phyloP scores from a whole-genome alignment of 805 yeast genomes.

The Kuraishia floccosa region DNA sequence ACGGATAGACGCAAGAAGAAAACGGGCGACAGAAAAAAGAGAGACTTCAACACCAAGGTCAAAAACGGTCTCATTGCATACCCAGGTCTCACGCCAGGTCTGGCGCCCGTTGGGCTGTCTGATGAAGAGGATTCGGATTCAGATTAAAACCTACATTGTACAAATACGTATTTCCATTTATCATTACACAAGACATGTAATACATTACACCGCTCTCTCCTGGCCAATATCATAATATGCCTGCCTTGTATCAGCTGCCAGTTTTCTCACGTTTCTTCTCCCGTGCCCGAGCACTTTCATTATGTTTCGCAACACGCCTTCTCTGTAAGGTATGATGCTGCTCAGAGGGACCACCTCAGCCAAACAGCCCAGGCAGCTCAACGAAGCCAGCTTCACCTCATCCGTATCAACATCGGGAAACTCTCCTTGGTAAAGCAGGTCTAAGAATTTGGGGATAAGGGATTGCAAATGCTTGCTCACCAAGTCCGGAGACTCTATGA shows the following conservation, averaged over 20 bases:
- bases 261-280: conserved; percentile 62
- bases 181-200: too few relatives aligned
- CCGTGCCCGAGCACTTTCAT: conserved; percentile 56
- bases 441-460: conserved; percentile 43
- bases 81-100: conserved; percentile 74
- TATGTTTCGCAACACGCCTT: conserved; percentile 33
- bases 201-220: conserved; percentile 4
- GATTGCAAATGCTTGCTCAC: conserved; percentile 42
- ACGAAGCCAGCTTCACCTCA: conserved; percentile 46
- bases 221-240: conserved; percentile 44
- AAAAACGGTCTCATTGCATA: conserved; percentile 29
- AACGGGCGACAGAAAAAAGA: conserved; percentile 17
- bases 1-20: conserved; percentile 22
- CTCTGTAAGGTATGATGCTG: conserved; percentile 39
- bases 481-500: conserved; percentile 42
- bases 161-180: too few relatives aligned
- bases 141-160: too few relatives aligned
- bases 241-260: conserved; percentile 75
- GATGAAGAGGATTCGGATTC: conserved; percentile 27
- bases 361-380: conserved; percentile 45
- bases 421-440: too few relatives aligned
- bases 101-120: conserved; percentile 68
- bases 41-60: conserved; percentile 26
- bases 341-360: conserved; percentile 26
- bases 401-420: too few relatives aligned